Percentiles rank a stretch among this genome's conserved stretches.
These are phyloP conservation scores for Tetrastigma voinierianum DNA, from an alignment of 164 flowering plant genomes.

Conservation along the genomic window DNA sequence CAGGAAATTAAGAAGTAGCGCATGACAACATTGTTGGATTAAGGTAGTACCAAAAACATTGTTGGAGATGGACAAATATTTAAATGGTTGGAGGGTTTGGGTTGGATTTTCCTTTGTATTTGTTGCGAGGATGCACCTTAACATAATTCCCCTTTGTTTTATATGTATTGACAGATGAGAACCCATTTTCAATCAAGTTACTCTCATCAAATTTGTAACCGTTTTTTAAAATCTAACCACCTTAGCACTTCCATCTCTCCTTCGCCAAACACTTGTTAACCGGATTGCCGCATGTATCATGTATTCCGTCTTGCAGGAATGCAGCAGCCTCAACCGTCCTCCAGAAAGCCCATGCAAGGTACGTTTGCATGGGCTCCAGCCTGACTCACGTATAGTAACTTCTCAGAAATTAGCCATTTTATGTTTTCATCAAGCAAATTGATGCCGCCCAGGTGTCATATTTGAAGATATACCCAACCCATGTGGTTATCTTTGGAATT, in stretches of 20 bases:
- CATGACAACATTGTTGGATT: too few relatives aligned
- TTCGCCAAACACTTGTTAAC: slow-evolving; percentile 1
- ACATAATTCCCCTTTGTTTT: too few relatives aligned
- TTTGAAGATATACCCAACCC: too few relatives aligned
- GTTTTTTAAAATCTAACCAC: slow-evolving; percentile 4
- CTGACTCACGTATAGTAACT: slow-evolving; percentile 13
- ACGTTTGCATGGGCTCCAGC: slow-evolving; percentile 18
- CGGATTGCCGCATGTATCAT: background rate
- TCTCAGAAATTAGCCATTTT: slow-evolving; percentile 15
- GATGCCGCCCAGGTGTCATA: too few relatives aligned
- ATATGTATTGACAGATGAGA: slow-evolving; percentile 1
- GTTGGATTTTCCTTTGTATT: too few relatives aligned
- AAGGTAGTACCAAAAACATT: too few relatives aligned
- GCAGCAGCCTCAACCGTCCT: slow-evolving; percentile 19
- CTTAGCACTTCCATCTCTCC: slow-evolving; percentile 1
- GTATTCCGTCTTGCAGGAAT: slow-evolving; percentile 14
- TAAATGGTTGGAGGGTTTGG: too few relatives aligned
- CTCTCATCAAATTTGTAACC: background rate
- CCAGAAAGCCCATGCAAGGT: slow-evolving; percentile 28
- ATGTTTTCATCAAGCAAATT: too few relatives aligned
- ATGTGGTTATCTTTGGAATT: too few relatives aligned
- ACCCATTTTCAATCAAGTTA: background rate
- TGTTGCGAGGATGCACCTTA: too few relatives aligned
- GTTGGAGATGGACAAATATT: too few relatives aligned
- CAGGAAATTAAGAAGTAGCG: too few relatives aligned